Percentiles rank a stretch among this genome's conserved stretches.
phyloP scores from a whole-genome alignment of 169 alveolate species.

The Plasmodium vivax region DNA sequence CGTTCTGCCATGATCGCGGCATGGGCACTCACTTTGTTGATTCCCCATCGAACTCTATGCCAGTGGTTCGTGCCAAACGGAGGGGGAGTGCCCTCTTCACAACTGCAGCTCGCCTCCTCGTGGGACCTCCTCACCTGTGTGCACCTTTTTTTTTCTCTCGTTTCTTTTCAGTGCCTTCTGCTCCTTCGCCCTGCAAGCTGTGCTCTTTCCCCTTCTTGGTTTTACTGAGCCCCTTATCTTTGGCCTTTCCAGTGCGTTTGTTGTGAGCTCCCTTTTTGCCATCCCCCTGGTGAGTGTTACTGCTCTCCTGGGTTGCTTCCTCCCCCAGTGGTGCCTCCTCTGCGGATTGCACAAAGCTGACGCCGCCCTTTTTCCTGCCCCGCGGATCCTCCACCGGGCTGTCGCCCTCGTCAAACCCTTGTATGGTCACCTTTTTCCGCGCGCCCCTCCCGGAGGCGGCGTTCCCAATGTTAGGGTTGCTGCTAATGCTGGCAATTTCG shows the following conservation, averaged over 20 bases:
- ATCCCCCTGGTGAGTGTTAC: not conserved
- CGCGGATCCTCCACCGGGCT: not conserved
- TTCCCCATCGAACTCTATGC: not conserved
- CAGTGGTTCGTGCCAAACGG: not conserved
- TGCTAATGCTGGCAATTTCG: not conserved
- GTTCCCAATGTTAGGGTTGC: not conserved
- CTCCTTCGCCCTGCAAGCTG: not conserved
- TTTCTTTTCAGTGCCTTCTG: not conserved
- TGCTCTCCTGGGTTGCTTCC: not conserved
- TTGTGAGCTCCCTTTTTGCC: constrained; percentile 7
- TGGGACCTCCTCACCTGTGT: not conserved
- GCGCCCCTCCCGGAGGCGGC: not conserved
- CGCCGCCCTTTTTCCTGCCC: not conserved
- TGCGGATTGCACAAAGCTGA: not conserved
- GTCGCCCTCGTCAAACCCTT: constrained; percentile 1
- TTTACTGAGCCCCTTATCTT: not conserved
- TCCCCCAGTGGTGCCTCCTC: not conserved
- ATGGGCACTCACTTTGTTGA: not conserved
- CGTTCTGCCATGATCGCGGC: not conserved
- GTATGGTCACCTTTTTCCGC: constrained; percentile 37
- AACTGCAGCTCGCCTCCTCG: not conserved
- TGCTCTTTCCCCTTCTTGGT: constrained; percentile 9
- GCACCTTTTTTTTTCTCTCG: not conserved
- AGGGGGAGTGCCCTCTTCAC: not conserved
- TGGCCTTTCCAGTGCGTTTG: not conserved